Percentiles rank a stretch among this genome's conserved stretches.
Evolutionary conservation across 225 moss, liverwort and hornwort genomes (phyloP).

Genomic region (Thuidium tamariscinum): DNA sequence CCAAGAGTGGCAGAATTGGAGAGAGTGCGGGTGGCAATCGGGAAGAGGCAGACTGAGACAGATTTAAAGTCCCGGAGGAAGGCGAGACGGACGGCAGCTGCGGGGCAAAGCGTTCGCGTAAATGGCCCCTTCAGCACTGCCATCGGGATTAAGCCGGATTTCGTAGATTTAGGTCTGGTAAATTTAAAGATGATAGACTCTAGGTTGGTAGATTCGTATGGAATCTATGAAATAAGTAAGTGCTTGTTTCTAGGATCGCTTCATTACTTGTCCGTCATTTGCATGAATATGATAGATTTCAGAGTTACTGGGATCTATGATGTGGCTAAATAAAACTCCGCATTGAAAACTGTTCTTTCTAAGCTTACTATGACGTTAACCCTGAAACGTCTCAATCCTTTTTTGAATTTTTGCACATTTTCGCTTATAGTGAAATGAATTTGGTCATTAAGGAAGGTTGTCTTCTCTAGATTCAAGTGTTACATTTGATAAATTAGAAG

Average conservation of each 20-base stretch:
- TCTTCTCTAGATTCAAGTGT: no score
- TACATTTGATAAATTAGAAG: no score
- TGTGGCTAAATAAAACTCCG: not conserved
- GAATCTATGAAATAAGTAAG: not conserved
- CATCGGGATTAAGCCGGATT: not conserved
- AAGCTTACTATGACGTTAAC: not conserved
- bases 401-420: no score
- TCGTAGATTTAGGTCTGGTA: not conserved
- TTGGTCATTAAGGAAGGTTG: no score
- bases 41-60: not conserved
- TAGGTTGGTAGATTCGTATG: not conserved
- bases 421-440: no score
- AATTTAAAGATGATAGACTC: not conserved
- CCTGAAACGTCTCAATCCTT: no score
- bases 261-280: no score
- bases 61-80: not conserved
- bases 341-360: not conserved
- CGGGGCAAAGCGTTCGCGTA: not conserved
- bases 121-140: not conserved
- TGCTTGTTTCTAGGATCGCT: not conserved
- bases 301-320: not conserved
- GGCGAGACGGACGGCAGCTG: conserved; percentile 1
- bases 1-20: not conserved
- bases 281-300: not conserved
- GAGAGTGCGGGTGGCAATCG: not conserved